Base-by-base conservation (phyloP, 306 rosid genomes). In the Prunus mume region DNA sequence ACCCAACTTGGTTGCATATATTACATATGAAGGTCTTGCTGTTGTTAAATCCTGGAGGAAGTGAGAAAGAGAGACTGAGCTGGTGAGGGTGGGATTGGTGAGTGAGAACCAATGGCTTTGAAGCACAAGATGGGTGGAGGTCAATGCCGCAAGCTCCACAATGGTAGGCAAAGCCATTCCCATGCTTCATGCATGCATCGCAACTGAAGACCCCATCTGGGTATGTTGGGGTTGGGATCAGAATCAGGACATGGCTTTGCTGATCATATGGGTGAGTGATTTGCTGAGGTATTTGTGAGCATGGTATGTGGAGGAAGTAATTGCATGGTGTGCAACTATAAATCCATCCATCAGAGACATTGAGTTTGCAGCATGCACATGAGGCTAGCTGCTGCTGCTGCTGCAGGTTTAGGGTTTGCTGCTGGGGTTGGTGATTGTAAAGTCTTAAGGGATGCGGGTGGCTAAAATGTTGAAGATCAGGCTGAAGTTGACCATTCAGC, bases 1-100 rank as follows among this genome's bases (percentile, higher is more conserved):
- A 47, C 11, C 68, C 68, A 18, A 6, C 25, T 11, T 12, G 51
- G 54, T 47, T 38, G 68, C 77, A 73, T 13, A 43, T 19, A 19
- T 15, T 30, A 47, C 77, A 60, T 4, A 13, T 22, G 68, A 54
- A 73, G 38, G 43, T 41, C 9, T 70, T 12, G 47, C 14, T 30
- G 38, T 49, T 68, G 67, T 28, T 46, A 11, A 67, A 32, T 30
- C 51, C 64, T 3, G 77, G 45, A 15, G 57, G 77, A 2, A 27
- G 9, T 2, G 58, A 58, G 77, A 73, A 73, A 1, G 54, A 46
- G 52, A 73, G 77, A n/a, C 19, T 19, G 46, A 73, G 68, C 28
- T 15, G 77, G 77, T 69, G 73, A 28, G 54, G 73, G 60, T 69
- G 73, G 25, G 56, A 68, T 17, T 68, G 58, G 15, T 68, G 73